These are phyloP conservation scores for Emergomyces orientalis DNA, from an alignment of 2,329 filamentous ascomycete species.

Conservation along the genomic window DNA sequence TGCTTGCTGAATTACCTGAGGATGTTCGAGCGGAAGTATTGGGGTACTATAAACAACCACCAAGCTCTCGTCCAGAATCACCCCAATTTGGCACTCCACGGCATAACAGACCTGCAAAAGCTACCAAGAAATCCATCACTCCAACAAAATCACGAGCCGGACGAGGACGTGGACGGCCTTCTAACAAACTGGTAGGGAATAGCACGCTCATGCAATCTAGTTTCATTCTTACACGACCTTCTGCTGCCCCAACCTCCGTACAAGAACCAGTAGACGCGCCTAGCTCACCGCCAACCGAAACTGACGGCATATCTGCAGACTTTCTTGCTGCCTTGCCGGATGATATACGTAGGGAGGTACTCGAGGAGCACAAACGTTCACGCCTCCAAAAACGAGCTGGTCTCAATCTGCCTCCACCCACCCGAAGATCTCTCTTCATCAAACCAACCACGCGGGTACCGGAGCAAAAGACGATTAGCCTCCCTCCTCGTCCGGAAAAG, in stretches of 20 bases:
- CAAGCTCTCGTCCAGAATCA: conserved; percentile 24
- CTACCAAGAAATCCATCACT: conserved; percentile 43
- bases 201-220: conserved; percentile 63
- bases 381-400: conserved; percentile 51
- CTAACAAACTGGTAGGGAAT: conserved; percentile 45
- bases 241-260: conserved; percentile 14
- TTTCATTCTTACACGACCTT: conserved; percentile 46
- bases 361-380: conserved; percentile 59
- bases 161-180: conserved; percentile 42
- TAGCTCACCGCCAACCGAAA: conserved; percentile 23
- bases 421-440: conserved; percentile 11
- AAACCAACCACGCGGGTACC: conserved; percentile 5
- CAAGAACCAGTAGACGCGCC: conserved; percentile 15
- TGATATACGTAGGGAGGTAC: conserved; percentile 66
- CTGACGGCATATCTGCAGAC: conserved; percentile 48
- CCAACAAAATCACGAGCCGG: conserved; percentile 53
- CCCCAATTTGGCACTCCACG: conserved; percentile 32
- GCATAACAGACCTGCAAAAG: conserved; percentile 34
- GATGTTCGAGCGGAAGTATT: conserved; percentile 80
- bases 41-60: conserved; percentile 51
- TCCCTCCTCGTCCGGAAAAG: conserved; percentile 43
- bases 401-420: conserved; percentile 31
- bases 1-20: conserved; percentile 71
- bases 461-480: conserved; percentile 33
- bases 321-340: conserved; percentile 77